Evolutionary conservation across 768 basidiomycete genomes (phyloP).

Genomic region (Cystobasidium onofrii): DNA sequence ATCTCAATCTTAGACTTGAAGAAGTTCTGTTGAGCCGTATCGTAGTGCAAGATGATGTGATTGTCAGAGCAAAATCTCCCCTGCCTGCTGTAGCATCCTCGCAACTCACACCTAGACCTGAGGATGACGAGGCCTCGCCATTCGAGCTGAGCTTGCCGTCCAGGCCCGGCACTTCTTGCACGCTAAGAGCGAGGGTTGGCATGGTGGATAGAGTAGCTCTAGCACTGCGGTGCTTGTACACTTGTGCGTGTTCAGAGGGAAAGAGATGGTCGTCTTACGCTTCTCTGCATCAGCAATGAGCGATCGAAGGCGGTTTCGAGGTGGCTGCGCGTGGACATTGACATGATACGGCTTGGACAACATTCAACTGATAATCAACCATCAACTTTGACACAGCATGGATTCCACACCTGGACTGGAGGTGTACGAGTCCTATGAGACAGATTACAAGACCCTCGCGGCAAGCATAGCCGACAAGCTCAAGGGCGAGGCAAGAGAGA

Average conservation of each 20-base stretch:
- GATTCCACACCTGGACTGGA: conserved; percentile 30
- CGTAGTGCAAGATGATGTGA: too few species aligned
- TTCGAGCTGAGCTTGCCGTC: conserved; percentile 1
- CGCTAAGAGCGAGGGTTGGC: not conserved
- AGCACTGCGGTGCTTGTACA: not conserved
- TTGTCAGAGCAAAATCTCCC: too few species aligned
- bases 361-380: not conserved
- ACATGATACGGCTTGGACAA: not conserved
- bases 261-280: not conserved
- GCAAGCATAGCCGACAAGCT: conserved; percentile 21
- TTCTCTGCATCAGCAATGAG: not conserved
- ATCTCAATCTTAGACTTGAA: conserved; percentile 93
- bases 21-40: conserved; percentile 61
- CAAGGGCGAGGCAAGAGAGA: conserved; percentile 21
- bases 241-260: not conserved
- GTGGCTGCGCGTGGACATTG: not conserved
- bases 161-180: not conserved
- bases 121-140: conserved; percentile 20
- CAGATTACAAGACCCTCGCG: conserved; percentile 22
- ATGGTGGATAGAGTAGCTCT: not conserved
- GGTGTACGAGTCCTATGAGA: conserved; percentile 31
- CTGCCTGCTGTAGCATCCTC: too few species aligned
- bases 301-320: not conserved
- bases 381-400: too few species aligned
- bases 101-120: conserved; percentile 15